Conservation (phyloP, 257 asterid genomes). For the Gentiana macrophylla region DNA sequence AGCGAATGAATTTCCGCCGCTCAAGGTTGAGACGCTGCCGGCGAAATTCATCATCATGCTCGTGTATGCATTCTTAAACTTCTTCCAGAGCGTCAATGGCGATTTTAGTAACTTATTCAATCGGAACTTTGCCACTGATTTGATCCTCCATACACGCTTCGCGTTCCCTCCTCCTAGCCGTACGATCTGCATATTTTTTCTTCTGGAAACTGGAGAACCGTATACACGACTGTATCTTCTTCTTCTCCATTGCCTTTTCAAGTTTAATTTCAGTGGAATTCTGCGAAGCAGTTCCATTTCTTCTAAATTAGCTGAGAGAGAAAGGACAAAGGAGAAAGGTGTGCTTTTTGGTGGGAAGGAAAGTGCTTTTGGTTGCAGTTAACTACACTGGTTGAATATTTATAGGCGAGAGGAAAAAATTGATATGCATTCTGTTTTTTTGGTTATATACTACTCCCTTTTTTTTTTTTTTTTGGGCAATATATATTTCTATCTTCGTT, state of each 20-base stretch:
- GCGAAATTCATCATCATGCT: constrained; percentile 25
- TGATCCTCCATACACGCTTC: constrained; percentile 22
- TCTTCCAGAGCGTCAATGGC: constrained; percentile 20
- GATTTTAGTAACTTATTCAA: constrained; percentile 11
- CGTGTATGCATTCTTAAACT: constrained; percentile 26
- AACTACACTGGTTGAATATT: too few species aligned
- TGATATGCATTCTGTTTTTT: too few species aligned
- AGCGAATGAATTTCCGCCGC: constrained; percentile 9
- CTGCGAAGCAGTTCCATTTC: constrained; percentile 10
- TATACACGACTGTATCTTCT: constrained; percentile 10
- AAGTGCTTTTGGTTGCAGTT: too few species aligned
- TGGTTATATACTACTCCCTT: too few species aligned
- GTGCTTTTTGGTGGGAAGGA: too few species aligned
- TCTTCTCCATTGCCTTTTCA: constrained; percentile 21
- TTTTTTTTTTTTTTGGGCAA: too few species aligned
- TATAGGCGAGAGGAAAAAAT: too few species aligned
- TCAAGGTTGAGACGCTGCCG: constrained; percentile 13
- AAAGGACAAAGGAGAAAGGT: background rate
- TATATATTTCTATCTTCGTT: too few species aligned
- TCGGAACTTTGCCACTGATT: constrained; percentile 13
- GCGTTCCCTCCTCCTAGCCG: constrained; percentile 15
- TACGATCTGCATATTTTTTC: constrained; percentile 12
- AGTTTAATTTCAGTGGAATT: too few species aligned
- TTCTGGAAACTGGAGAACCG: background rate
- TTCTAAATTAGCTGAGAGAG: background rate